Evolutionary conservation across 192 early-diverging fungal genomes (phyloP).

Genomic region (Coemansia sp.): DNA sequence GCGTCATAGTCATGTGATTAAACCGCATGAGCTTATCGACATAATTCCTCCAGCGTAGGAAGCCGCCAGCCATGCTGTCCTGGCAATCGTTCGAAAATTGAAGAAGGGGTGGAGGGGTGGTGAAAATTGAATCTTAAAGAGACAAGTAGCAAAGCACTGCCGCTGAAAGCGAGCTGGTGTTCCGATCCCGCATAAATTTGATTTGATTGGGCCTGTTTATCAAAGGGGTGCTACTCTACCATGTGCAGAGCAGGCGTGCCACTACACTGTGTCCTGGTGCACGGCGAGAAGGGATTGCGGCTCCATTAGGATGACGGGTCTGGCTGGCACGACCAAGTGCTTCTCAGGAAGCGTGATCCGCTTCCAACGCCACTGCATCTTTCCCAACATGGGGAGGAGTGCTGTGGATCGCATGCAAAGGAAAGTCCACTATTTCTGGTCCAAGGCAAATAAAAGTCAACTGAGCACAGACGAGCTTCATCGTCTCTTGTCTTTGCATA

Average conservation of each 20-base stretch:
- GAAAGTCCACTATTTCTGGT: background rate
- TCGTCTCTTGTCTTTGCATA: conserved; percentile 2
- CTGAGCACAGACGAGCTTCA: background rate
- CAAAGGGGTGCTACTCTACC: background rate
- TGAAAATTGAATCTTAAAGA: background rate
- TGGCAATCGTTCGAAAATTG: background rate
- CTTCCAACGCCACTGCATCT: conserved; percentile 6
- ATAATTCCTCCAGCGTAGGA: conserved; percentile 52
- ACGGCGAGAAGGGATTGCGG: background rate
- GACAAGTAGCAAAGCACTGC: background rate
- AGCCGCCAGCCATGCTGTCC: conserved; percentile 36
- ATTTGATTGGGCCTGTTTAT: background rate
- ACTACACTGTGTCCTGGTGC: background rate
- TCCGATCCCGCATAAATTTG: background rate
- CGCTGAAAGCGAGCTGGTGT: background rate
- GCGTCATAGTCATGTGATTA: conserved; percentile 55
- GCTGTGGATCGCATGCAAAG: background rate
- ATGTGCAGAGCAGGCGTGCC: background rate
- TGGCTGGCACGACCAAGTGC: background rate
- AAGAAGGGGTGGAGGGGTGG: too few species aligned
- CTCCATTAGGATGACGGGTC: background rate
- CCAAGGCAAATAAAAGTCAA: background rate
- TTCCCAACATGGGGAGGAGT: background rate
- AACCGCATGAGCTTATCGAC: conserved; percentile 52
- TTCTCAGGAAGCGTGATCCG: background rate